Percentiles rank a stretch among this genome's conserved stretches.
Evolutionary conservation across 2,329 filamentous ascomycete genomes (phyloP).

Genomic region (Leptographium galeiforme): DNA sequence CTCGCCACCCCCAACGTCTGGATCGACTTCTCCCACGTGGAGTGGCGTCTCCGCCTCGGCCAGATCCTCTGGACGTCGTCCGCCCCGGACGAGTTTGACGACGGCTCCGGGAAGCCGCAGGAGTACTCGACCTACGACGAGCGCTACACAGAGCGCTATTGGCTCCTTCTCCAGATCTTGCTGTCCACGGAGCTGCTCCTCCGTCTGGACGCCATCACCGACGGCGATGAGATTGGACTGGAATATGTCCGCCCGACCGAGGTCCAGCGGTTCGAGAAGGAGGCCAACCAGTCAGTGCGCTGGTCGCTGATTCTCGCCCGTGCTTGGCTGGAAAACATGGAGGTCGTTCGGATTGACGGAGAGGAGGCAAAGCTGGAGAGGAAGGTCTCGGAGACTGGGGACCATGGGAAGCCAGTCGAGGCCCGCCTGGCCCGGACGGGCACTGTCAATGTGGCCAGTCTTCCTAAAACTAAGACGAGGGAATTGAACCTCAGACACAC

Average conservation of each 20-base stretch:
- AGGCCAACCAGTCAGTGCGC: conserved; percentile 47
- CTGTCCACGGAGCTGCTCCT: conserved; percentile 53
- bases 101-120: conserved; percentile 24
- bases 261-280: conserved; percentile 46
- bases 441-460: neutral
- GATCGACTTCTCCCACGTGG: conserved; percentile 61
- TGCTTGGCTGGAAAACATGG: conserved; percentile 56
- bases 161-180: conserved; percentile 53
- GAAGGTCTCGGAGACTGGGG: neutral
- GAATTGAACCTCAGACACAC: conserved; percentile 21
- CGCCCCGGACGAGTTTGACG: conserved; percentile 7
- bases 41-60: conserved; percentile 61
- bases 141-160: conserved; percentile 49
- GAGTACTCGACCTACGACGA: conserved; percentile 29
- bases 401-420: neutral
- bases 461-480: neutral
- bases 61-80: conserved; percentile 51
- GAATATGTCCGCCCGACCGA: conserved; percentile 40
- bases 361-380: neutral
- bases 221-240: conserved; percentile 41
- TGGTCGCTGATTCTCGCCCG: conserved; percentile 54
- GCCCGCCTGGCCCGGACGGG: neutral
- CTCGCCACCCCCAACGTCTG: conserved; percentile 54
- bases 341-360: conserved; percentile 21
- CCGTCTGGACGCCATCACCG: conserved; percentile 48